Evolutionary conservation across 139 green algal genomes (phyloP), one percentile per base, ranked within the genome.

Genomic region (Gonium pectorale): DNA sequence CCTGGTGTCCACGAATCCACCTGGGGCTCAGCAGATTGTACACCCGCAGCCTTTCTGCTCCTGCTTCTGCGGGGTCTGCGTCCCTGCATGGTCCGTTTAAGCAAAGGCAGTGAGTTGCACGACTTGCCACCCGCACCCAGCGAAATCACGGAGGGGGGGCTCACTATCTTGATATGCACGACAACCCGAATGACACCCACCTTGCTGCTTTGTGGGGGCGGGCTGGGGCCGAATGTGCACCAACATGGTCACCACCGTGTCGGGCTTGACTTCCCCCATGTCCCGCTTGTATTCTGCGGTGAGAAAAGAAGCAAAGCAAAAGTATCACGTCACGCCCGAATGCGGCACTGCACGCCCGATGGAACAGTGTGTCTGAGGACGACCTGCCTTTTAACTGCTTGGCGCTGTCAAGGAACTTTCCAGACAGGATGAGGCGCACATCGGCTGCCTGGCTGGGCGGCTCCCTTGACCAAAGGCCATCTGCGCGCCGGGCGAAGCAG

Each of bases 171-270:
- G n/a, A n/a, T n/a, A n/a, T n/a, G n/a, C n/a, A n/a, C n/a, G n/a
- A n/a, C n/a, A n/a, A n/a, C n/a, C n/a, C n/a, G n/a, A n/a, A n/a
- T n/a, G n/a, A n/a, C n/a, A n/a, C n/a, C n/a, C 52, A 86, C 80
- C 80, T 71, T 80, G 69, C 35, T 70, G 69, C 59, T 86, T 86
- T 0, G 64, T 51, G 1, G 64, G 64, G 2, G 79, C 37, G 29
- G 63, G 79, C 41, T 85, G 79, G 0, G 83, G 79, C 66, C 87
- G 49, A 15, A 93, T 83, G n/a, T 92, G 72, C 54, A 91, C 74
- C 31, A 90, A 86, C 83, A 93, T 88, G 17, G 90, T 93, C 0
- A 93, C 88, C 40, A 93, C 77, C 21, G 84, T 90, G 37, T 92
- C 88, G 3, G 83, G 22, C 56, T 93, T 92, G 2, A 91, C 35